Evolutionary conservation across 495 filamentous ascomycete genomes (phyloP).

Genomic region (Friedmanniomyces endolithicus): DNA sequence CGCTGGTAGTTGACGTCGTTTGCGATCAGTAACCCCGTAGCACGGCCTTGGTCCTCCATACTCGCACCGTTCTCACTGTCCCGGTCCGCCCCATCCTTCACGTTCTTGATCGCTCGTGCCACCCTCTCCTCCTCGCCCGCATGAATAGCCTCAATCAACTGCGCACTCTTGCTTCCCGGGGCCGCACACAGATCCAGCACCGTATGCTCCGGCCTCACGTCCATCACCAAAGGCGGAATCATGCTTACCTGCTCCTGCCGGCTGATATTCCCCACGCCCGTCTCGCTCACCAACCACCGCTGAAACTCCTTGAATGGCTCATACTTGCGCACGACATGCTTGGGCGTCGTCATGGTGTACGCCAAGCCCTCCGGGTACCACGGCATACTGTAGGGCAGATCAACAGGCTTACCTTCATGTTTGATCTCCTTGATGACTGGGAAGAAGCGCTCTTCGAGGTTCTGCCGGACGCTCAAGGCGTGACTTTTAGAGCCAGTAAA

Average conservation of each 20-base stretch:
- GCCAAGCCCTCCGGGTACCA: slow-evolving; percentile 93
- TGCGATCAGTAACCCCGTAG: slow-evolving; percentile 82
- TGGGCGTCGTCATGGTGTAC: slow-evolving; percentile 93
- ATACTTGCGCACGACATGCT: slow-evolving; percentile 81
- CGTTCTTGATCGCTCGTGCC: slow-evolving; percentile 33
- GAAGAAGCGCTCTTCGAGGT: slow-evolving; percentile 74
- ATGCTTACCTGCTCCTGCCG: slow-evolving; percentile 96
- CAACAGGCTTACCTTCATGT: slow-evolving; percentile 64
- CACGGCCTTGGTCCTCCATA: slow-evolving; percentile 62
- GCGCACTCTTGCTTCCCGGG: slow-evolving; percentile 89
- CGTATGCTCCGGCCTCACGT: slow-evolving; percentile 76
- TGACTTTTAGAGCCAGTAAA: slow-evolving; percentile 90
- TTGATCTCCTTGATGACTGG: slow-evolving; percentile 74
- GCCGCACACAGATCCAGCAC: slow-evolving; percentile 94
- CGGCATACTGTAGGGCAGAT: slow-evolving; percentile 62
- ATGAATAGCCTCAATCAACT: slow-evolving; percentile 89
- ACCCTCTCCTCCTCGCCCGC: slow-evolving; percentile 78
- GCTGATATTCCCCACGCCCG: slow-evolving; percentile 90
- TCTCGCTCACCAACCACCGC: slow-evolving; percentile 96
- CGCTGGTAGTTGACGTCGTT: slow-evolving; percentile 95
- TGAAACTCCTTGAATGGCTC: slow-evolving; percentile 89
- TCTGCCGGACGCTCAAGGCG: slow-evolving; percentile 73
- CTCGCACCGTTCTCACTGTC: slow-evolving; percentile 12
- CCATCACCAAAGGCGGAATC: slow-evolving; percentile 92
- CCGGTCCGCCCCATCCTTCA: neutral